These are phyloP conservation scores for Podila horticola DNA, from an alignment of 192 early-diverging fungal species.

Conservation along the genomic window DNA sequence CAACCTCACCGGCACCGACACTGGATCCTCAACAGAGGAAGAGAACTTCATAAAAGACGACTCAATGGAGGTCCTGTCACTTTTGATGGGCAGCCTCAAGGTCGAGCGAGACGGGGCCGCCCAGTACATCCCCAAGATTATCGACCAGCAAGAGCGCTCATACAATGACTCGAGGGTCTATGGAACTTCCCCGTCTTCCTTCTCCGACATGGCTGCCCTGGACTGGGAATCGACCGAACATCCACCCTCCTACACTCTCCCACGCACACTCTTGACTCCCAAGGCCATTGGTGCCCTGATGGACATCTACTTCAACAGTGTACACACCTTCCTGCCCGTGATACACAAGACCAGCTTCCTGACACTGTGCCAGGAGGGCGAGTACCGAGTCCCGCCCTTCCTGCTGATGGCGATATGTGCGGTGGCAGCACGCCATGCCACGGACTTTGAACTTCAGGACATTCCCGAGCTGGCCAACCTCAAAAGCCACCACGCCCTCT, in stretches of 20 bases:
- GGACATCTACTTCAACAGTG: slow-evolving; percentile 64
- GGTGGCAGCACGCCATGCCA: slow-evolving; percentile 54
- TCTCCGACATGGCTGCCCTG: slow-evolving; percentile 20
- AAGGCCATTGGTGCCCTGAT: slow-evolving; percentile 49
- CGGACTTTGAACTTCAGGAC: slow-evolving; percentile 44
- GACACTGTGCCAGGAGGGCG: slow-evolving; percentile 46
- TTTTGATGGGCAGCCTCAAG: slow-evolving; percentile 37
- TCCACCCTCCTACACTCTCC: slow-evolving; percentile 41
- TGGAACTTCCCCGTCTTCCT: slow-evolving; percentile 5
- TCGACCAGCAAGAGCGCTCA: slow-evolving; percentile 37
- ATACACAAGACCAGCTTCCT: slow-evolving; percentile 65
- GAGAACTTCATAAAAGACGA: slow-evolving; percentile 14
- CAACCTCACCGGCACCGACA: slow-evolving; percentile 11
- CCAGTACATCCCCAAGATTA: slow-evolving; percentile 28
- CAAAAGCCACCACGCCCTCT: slow-evolving; percentile 42
- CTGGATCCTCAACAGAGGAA: slow-evolving; percentile 17
- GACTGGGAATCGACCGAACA: slow-evolving; percentile 34
- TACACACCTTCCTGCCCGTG: slow-evolving; percentile 67
- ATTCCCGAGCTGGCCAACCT: slow-evolving; percentile 43
- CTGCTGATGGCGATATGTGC: slow-evolving; percentile 67
- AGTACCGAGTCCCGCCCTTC: slow-evolving; percentile 54
- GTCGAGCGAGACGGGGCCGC: slow-evolving; percentile 41
- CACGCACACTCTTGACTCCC: slow-evolving; percentile 24
- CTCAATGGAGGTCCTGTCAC: slow-evolving; percentile 33
- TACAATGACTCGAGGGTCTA: slow-evolving; percentile 36